phyloP scores from a whole-genome alignment of 2,329 filamentous ascomycete genomes.

The Fusarium irregulare region DNA sequence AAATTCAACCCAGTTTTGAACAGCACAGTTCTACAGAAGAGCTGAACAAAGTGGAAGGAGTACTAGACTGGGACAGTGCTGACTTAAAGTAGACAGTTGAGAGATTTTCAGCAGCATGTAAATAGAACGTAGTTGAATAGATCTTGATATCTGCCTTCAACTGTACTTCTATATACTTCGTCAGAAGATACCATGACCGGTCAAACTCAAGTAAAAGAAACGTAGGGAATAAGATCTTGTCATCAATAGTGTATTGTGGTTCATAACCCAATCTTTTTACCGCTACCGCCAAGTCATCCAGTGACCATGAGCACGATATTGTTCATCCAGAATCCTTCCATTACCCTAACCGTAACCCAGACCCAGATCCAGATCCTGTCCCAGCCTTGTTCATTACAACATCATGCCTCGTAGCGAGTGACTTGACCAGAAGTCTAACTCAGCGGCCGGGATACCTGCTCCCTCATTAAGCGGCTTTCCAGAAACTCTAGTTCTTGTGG shows the following conservation, averaged over 20 bases:
- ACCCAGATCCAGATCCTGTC: background rate
- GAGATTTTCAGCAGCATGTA: no score
- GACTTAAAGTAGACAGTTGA: background rate
- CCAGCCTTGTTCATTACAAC: slow-evolving; percentile 5
- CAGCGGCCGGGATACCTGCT: slow-evolving; percentile 28
- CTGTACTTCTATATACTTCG: background rate
- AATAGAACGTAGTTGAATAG: no score
- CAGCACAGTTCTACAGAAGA: background rate
- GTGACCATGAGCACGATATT: background rate
- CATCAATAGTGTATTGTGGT: background rate
- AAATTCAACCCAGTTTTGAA: background rate
- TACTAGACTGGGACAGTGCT: background rate
- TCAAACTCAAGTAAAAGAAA: background rate
- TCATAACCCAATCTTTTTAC: background rate
- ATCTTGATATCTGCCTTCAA: no score
- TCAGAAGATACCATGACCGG: background rate
- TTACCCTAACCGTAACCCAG: background rate
- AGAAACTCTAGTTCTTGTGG: slow-evolving; percentile 3
- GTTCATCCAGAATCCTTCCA: background rate
- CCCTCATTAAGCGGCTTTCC: slow-evolving; percentile 1
- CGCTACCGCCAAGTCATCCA: slow-evolving; percentile 9
- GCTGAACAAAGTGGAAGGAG: background rate
- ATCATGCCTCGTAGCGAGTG: slow-evolving; percentile 1
- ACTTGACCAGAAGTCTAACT: slow-evolving; percentile 18
- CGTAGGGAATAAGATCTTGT: background rate